Base-by-base conservation (phyloP, 2,329 filamentous ascomycete species). In the Davidsoniella australis region DNA sequence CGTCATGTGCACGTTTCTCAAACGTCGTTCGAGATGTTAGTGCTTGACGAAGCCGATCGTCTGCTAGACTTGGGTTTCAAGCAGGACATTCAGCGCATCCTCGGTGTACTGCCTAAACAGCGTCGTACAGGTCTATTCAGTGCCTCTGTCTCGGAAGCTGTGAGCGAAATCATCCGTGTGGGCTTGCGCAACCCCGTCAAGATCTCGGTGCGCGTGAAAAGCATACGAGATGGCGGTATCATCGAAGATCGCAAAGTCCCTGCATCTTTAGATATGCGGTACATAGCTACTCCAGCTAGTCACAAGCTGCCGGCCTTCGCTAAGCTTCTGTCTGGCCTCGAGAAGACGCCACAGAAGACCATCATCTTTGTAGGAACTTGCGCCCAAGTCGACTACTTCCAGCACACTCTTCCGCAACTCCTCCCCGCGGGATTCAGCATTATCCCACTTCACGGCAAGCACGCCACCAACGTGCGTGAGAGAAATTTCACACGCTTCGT, bases 301-400 rank as follows among this genome's bases (percentile, higher is more conserved):
- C 80, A 89, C 54, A 95, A 94, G 62, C 68, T 94, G 36, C 82
- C 85, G 0, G 76, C 80, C 0, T 65, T 94, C 2, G 72, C 77
- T 45, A 75, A 79, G 26, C 70, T 96, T 0, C 69, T 96, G 2
- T 68, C 75, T 17, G 71, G 73, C 12, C 64, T 94, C 18, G 71
- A 82, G n/a, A 75, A 84, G 0, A 73, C 70, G 4, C 89, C 89
- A 0, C 80, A 88, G 55, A 87, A 88, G 59, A 82, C 79, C 29
- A 95, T 98, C 48, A 71, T 95, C 48, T 98, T 95, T 61, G 72
- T 96, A 18, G 93, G 88, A 0, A 95, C 89, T 2, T 95, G 91
- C 62, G 88, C 87, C 29, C 84, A 85, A 0, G 91, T 98, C 53
- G 89, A 96, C 63, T 96, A 96, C 65, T 93, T 94, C 61, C 79